Conservation (phyloP, 176 grass and related monocot genomes). For the Elymus sibiricus region DNA sequence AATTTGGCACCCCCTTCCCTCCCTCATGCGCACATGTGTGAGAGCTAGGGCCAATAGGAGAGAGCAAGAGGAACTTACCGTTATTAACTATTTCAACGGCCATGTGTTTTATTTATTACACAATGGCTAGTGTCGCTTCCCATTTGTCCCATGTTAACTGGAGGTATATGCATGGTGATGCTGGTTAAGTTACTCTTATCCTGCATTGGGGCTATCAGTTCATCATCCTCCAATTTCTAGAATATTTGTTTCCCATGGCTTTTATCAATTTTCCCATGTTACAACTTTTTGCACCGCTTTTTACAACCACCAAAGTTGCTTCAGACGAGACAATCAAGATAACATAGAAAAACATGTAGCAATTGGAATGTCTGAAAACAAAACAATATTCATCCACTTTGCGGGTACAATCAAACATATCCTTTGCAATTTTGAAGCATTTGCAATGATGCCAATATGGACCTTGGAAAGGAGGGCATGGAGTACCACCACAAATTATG, state of each 20-base stretch:
- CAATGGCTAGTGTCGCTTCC: slow-evolving; percentile 2
- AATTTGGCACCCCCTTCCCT: not conserved
- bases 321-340: slow-evolving; percentile 36
- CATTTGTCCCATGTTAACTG: slow-evolving; percentile 14
- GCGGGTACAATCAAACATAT: slow-evolving; percentile 19
- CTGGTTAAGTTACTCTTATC: not conserved
- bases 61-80: not conserved
- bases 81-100: not conserved
- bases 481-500: slow-evolving; percentile 43
- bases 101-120: slow-evolving; percentile 5
- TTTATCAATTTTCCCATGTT: not conserved
- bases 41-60: not conserved
- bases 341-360: slow-evolving; percentile 31
- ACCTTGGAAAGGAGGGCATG: slow-evolving; percentile 38
- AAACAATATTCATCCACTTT: slow-evolving; percentile 12
- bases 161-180: slow-evolving; percentile 7
- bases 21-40: not conserved
- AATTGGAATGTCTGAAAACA: slow-evolving; percentile 32
- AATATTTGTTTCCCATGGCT: not conserved
- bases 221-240: not conserved
- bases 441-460: slow-evolving; percentile 47
- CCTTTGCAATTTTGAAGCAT: slow-evolving; percentile 8
- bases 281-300: slow-evolving; percentile 25
- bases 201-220: not conserved
- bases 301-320: not conserved